These are phyloP conservation scores for Drechmeria coniospora DNA, from an alignment of 2,329 filamentous ascomycete genomes.

Conservation along the genomic window DNA sequence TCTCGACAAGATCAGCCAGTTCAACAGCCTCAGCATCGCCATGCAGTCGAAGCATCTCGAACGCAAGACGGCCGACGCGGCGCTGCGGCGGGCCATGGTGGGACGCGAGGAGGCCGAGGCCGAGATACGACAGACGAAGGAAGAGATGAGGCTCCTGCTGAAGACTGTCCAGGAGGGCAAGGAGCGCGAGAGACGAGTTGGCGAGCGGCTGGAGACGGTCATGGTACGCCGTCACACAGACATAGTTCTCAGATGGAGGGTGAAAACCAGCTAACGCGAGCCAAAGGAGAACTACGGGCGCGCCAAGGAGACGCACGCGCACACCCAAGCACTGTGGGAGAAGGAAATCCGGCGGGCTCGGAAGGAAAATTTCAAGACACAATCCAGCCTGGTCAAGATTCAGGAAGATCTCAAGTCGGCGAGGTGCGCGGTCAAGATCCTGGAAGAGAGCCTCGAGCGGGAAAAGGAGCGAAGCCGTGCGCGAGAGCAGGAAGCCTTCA, in stretches of 20 bases:
- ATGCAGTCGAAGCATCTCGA: conserved; percentile 44
- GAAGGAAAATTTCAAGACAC: conserved; percentile 63
- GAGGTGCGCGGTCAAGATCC: conserved; percentile 35
- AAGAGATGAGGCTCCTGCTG: conserved; percentile 41
- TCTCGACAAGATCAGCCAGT: conserved; percentile 54
- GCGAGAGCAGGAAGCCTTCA: conserved; percentile 55
- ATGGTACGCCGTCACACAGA: conserved; percentile 37
- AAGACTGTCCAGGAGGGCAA: conserved; percentile 48
- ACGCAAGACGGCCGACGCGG: conserved; percentile 49
- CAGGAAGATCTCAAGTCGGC: conserved; percentile 57
- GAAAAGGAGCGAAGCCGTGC: conserved; percentile 47
- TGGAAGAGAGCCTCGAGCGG: conserved; percentile 43
- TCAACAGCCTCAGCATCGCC: conserved; percentile 52
- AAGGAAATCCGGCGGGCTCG: conserved; percentile 55
- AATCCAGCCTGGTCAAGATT: conserved; percentile 52
- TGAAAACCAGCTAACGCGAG: not conserved
- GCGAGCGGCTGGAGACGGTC: conserved; percentile 50
- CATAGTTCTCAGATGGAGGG: not conserved
- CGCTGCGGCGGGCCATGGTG: conserved; percentile 49
- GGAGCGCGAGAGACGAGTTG: conserved; percentile 49
- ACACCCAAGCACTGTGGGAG: conserved; percentile 54
- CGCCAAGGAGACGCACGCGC: conserved; percentile 52
- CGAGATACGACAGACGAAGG: conserved; percentile 47
- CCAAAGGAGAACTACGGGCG: conserved; percentile 52
- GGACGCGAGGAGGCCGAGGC: conserved; percentile 57